Conservation (phyloP, 1,284 basidiomycete genomes). For the Cystobasidium sp. region DNA sequence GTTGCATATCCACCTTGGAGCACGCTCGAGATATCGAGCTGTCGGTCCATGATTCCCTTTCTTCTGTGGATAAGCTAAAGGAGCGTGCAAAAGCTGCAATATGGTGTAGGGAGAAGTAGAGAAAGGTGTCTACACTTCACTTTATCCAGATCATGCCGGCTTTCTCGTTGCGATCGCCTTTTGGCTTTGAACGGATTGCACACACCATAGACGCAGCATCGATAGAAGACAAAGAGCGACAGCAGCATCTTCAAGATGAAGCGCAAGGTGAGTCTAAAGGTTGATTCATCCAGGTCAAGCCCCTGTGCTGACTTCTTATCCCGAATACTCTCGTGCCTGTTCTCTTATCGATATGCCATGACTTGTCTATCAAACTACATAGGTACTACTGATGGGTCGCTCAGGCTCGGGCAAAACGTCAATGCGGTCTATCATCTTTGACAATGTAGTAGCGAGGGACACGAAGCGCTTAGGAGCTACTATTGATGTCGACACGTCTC, state of each 20-base stretch:
- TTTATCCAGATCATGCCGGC: background rate
- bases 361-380: background rate
- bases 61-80: background rate
- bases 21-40: conserved; percentile 62
- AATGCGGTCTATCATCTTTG: conserved; percentile 98
- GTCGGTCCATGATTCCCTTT: conserved; percentile 7
- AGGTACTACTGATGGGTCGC: conserved; percentile 45
- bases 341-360: background rate
- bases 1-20: conserved; percentile 92
- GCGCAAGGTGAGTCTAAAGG: conserved; percentile 19
- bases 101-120: background rate
- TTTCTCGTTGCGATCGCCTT: background rate
- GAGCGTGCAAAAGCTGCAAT: background rate
- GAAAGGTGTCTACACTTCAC: background rate
- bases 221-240: too few relatives aligned
- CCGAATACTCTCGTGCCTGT: background rate
- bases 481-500: conserved; percentile 96
- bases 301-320: background rate
- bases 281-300: background rate
- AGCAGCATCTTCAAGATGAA: conserved; percentile 25
- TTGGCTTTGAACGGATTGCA: conserved; percentile 2
- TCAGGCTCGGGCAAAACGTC: conserved; percentile 71
- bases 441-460: conserved; percentile 89
- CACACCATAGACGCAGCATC: too few relatives aligned
- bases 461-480: conserved; percentile 92